phyloP scores from a whole-genome alignment of 495 filamentous ascomycete genomes.

The Aspergillus baeticus region DNA sequence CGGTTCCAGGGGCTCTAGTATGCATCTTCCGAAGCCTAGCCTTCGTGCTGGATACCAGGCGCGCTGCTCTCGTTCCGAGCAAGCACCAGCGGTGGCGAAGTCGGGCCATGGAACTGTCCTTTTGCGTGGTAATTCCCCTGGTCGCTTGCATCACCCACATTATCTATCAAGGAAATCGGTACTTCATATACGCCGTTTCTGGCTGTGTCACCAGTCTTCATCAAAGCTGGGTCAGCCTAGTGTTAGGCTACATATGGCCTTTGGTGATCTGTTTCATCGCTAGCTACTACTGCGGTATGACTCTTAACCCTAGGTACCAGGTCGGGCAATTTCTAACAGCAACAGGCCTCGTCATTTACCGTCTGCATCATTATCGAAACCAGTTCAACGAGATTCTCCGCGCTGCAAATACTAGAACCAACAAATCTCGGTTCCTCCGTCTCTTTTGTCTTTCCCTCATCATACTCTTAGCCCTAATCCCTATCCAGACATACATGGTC shows the following conservation, averaged over 20 bases:
- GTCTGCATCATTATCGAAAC: conserved; percentile 65
- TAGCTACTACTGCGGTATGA: conserved; percentile 71
- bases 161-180: conserved; percentile 67
- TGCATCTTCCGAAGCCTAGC: conserved; percentile 78
- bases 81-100: conserved; percentile 52
- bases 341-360: conserved; percentile 60
- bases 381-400: conserved; percentile 59
- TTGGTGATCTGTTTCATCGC: conserved; percentile 63
- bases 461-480: conserved; percentile 66
- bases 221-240: conserved; percentile 68
- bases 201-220: conserved; percentile 70
- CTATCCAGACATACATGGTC: conserved; percentile 61
- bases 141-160: conserved; percentile 66
- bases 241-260: conserved; percentile 65
- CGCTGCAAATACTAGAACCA: conserved; percentile 54
- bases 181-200: conserved; percentile 67
- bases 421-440: conserved; percentile 70
- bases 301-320: background rate
- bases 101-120: conserved; percentile 56
- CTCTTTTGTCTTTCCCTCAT: conserved; percentile 72
- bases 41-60: conserved; percentile 63
- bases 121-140: conserved; percentile 68
- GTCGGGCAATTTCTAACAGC: conserved; percentile 11
- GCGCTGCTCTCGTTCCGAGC: conserved; percentile 52
- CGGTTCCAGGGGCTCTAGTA: conserved; percentile 56